Percentiles rank a stretch among this genome's conserved stretches.
Evolutionary conservation across 2,329 filamentous ascomycete genomes (phyloP).

Genomic region (Colletotrichum plurivorum): DNA sequence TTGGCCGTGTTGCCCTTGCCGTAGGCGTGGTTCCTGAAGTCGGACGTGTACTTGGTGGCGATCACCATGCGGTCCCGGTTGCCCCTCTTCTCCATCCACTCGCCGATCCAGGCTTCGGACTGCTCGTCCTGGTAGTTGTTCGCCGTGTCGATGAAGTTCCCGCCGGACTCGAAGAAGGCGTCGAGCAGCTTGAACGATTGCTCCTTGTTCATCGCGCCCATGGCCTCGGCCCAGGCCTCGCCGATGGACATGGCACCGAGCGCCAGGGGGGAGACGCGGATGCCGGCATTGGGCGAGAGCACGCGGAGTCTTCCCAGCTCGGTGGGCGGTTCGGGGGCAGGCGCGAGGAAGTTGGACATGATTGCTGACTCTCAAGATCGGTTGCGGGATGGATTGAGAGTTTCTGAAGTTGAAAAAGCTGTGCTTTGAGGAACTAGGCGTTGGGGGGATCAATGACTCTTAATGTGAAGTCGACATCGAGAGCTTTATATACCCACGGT

Average conservation of each 20-base stretch:
- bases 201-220: slow-evolving; percentile 70
- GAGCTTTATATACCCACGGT: neutral
- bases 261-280: slow-evolving; percentile 66
- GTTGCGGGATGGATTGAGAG: too few relatives aligned
- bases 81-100: slow-evolving; percentile 65
- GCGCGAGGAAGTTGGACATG: slow-evolving; percentile 34
- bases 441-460: neutral
- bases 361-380: neutral
- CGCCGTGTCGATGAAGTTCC: slow-evolving; percentile 78
- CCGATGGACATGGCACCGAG: slow-evolving; percentile 70
- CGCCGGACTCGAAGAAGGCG: slow-evolving; percentile 69
- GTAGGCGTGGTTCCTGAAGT: slow-evolving; percentile 56
- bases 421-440: neutral
- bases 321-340: slow-evolving; percentile 57
- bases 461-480: neutral
- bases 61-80: slow-evolving; percentile 69
- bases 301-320: slow-evolving; percentile 67
- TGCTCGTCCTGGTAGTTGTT: slow-evolving; percentile 71
- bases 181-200: slow-evolving; percentile 70
- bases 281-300: slow-evolving; percentile 62
- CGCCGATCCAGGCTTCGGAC: slow-evolving; percentile 71
- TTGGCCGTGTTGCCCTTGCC: slow-evolving; percentile 58
- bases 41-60: slow-evolving; percentile 69
- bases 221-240: slow-evolving; percentile 56
- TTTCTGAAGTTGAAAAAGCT: neutral